Evolutionary conservation across 2,329 filamentous ascomycete species (phyloP).

Genomic region (Fusarium sp.): DNA sequence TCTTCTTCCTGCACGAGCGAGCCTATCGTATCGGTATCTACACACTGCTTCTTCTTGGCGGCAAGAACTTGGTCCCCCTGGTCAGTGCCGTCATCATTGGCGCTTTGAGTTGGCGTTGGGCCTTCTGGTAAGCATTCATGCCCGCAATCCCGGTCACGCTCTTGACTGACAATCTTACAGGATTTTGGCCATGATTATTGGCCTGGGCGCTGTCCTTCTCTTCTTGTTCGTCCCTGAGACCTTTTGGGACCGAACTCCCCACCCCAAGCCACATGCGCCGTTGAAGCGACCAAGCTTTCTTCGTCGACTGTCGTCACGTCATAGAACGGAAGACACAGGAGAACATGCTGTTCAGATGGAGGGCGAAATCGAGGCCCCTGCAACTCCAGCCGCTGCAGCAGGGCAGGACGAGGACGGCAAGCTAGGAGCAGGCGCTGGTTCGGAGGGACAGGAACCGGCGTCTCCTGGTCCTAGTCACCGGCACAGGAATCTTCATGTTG

Average conservation of each 20-base stretch:
- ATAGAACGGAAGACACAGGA: conserved; percentile 30
- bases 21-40: conserved; percentile 95
- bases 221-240: conserved; percentile 96
- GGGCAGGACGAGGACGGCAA: conserved; percentile 53
- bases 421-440: conserved; percentile 62
- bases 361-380: conserved; percentile 8
- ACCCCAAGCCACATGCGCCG: conserved; percentile 46
- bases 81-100: conserved; percentile 89
- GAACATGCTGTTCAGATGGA: conserved; percentile 9
- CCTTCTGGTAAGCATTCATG: conserved; percentile 75
- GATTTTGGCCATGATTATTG: conserved; percentile 86
- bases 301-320: conserved; percentile 60
- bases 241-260: conserved; percentile 90
- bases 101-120: conserved; percentile 86
- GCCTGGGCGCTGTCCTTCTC: conserved; percentile 75
- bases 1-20: conserved; percentile 94
- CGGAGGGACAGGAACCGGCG: conserved; percentile 16
- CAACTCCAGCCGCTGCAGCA: conserved; percentile 24
- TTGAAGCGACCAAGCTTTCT: conserved; percentile 60
- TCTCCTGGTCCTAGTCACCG: conserved; percentile 17
- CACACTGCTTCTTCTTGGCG: conserved; percentile 86
- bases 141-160: no score
- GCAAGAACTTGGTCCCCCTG: conserved; percentile 90
- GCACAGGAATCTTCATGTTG: conserved; percentile 63
- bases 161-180: conserved; percentile 52